Percentiles rank a stretch among this genome's conserved stretches.
Conservation (phyloP, 495 filamentous ascomycete genomes). For the Symbiotaphrina buchneri region DNA sequence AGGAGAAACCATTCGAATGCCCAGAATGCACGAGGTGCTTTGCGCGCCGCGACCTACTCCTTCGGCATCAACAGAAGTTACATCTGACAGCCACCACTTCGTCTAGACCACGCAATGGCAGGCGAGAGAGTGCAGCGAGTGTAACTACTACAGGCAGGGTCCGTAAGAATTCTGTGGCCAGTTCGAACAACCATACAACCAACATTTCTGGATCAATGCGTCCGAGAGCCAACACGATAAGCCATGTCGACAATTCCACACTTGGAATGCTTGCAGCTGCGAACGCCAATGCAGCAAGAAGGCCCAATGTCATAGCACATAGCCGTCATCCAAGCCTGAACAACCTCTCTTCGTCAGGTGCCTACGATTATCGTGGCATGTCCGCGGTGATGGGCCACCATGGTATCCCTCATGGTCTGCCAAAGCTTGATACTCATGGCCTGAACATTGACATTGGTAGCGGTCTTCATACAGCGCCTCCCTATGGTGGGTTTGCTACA, state of each 20-base stretch:
- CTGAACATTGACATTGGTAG: conserved; percentile 36
- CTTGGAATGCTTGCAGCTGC: conserved; percentile 41
- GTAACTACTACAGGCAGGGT: conserved; percentile 32
- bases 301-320: conserved; percentile 3
- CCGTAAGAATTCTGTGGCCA: conserved; percentile 80
- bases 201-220: conserved; percentile 38
- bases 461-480: conserved; percentile 60
- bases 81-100: conserved; percentile 91
- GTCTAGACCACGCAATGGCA: conserved; percentile 61
- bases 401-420: conserved; percentile 38
- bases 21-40: conserved; percentile 92
- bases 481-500: conserved; percentile 40
- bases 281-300: background rate
- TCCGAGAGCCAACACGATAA: conserved; percentile 89
- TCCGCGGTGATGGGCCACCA: conserved; percentile 39
- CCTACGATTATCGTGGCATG: conserved; percentile 48
- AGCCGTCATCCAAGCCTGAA: conserved; percentile 13
- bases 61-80: conserved; percentile 96
- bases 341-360: conserved; percentile 38
- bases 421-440: conserved; percentile 66
- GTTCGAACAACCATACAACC: conserved; percentile 16
- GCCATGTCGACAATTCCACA: conserved; percentile 66
- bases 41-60: conserved; percentile 73
- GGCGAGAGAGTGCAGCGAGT: conserved; percentile 49
- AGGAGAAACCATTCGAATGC: conserved; percentile 98